These are phyloP conservation scores for Phaeophleospora eucalypticola DNA, from an alignment of 2,329 filamentous ascomycete genomes.

Conservation along the genomic window DNA sequence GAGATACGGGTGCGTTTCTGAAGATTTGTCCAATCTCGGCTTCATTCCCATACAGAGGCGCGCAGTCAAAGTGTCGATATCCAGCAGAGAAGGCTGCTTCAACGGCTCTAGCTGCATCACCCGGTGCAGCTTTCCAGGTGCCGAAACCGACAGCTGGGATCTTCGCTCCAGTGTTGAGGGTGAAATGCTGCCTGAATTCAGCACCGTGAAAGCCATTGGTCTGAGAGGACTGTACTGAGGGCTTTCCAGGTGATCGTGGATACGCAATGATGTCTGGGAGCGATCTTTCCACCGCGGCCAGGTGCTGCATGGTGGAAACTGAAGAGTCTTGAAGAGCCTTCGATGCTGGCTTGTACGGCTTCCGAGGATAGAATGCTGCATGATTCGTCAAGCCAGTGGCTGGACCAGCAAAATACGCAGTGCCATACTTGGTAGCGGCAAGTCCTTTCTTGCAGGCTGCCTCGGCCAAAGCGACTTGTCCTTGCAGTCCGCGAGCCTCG, in stretches of 20 bases:
- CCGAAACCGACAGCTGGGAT: slow-evolving; percentile 38
- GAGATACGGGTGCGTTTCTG: slow-evolving; percentile 14
- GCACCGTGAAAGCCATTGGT: slow-evolving; percentile 5
- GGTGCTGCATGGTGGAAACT: slow-evolving; percentile 16
- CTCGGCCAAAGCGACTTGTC: slow-evolving; percentile 61
- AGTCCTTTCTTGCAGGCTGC: slow-evolving; percentile 65
- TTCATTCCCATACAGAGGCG: slow-evolving; percentile 33
- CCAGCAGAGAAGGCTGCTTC: slow-evolving; percentile 17
- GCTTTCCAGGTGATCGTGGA: neutral
- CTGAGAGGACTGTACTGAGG: neutral
- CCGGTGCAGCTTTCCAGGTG: slow-evolving; percentile 36
- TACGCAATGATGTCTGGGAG: slow-evolving; percentile 9
- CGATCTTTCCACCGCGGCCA: slow-evolving; percentile 11
- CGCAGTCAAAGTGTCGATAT: slow-evolving; percentile 28
- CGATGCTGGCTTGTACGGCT: slow-evolving; percentile 13
- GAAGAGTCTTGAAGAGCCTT: slow-evolving; percentile 34
- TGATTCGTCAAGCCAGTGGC: slow-evolving; percentile 16
- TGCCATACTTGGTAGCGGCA: slow-evolving; percentile 63
- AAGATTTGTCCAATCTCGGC: slow-evolving; percentile 25
- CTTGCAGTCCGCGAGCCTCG: slow-evolving; percentile 58
- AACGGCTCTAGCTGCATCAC: slow-evolving; percentile 26
- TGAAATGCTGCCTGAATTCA: slow-evolving; percentile 21
- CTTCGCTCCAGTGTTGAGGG: slow-evolving; percentile 38
- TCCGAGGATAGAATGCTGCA: slow-evolving; percentile 11
- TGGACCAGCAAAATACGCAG: slow-evolving; percentile 36